A percentile compares a stretch with the other conserved stretches of the same genome.
phyloP scores from a whole-genome alignment of 2,329 filamentous ascomycete species.

The Chrysosporium queenslandicum region DNA sequence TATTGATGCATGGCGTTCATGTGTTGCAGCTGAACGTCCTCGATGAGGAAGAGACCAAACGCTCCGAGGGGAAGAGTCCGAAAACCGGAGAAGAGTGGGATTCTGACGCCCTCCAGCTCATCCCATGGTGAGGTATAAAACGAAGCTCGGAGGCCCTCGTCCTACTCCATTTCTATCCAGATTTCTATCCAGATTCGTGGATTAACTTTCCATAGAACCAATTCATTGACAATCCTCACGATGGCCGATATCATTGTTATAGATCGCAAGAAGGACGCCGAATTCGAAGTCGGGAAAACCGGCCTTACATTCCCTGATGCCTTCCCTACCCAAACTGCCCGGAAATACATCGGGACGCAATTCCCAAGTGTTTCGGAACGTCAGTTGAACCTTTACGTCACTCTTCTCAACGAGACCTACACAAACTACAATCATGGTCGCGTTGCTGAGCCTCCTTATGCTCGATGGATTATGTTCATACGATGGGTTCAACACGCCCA shows the following conservation, averaged over 20 bases:
- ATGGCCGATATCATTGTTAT: constrained; percentile 6
- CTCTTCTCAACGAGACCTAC: constrained; percentile 1
- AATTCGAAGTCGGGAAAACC: not conserved
- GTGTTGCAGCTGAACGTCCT: not conserved
- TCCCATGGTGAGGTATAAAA: not conserved
- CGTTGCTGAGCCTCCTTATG: not conserved
- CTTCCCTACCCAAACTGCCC: constrained; percentile 4
- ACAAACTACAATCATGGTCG: not conserved
- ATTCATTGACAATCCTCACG: not conserved
- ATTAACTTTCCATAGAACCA: too few relatives aligned
- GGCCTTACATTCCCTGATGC: not conserved
- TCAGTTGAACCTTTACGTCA: constrained; percentile 4
- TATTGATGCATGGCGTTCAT: not conserved
- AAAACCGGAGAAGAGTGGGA: too few relatives aligned
- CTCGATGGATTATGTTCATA: constrained; percentile 4
- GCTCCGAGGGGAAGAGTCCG: not conserved
- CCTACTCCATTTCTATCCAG: too few relatives aligned
- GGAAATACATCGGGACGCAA: constrained; percentile 6
- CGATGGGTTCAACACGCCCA: constrained; percentile 2
- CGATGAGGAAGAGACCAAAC: not conserved
- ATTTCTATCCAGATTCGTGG: too few relatives aligned
- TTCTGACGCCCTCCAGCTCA: too few relatives aligned
- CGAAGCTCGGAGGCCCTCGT: not conserved
- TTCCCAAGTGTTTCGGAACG: constrained; percentile 6
- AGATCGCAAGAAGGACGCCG: constrained; percentile 3